Evolutionary conservation across 768 basidiomycete species (phyloP).

Genomic region (Leccinum rimulosum): DNA sequence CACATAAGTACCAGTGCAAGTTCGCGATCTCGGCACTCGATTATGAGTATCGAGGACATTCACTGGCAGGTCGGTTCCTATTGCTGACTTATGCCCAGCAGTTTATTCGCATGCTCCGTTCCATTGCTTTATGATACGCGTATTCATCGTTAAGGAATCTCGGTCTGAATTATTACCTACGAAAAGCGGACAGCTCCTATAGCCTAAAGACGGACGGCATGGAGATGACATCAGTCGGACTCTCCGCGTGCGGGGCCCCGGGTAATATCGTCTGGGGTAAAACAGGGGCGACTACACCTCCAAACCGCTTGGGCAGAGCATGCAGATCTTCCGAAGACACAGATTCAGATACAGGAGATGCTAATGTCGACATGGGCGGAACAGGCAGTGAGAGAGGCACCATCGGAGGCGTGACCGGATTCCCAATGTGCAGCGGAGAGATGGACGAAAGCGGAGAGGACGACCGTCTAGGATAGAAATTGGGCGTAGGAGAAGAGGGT

Average conservation of each 20-base stretch:
- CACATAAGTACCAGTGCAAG: slow-evolving; percentile 81
- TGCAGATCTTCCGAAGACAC: not conserved
- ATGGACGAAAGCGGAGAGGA: slow-evolving; percentile 5
- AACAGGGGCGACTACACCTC: slow-evolving; percentile 8
- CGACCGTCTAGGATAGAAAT: slow-evolving; percentile 1
- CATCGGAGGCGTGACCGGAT: not conserved
- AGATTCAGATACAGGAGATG: not conserved
- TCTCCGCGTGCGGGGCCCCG: slow-evolving; percentile 1
- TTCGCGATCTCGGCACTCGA: slow-evolving; percentile 95
- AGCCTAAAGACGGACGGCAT: too few relatives aligned
- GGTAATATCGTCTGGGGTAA: slow-evolving; percentile 23
- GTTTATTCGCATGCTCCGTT: too few relatives aligned
- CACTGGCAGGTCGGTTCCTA: too few relatives aligned
- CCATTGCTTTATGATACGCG: too few relatives aligned
- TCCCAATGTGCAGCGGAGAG: slow-evolving; percentile 9
- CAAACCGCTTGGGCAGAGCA: not conserved
- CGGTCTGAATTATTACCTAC: too few relatives aligned
- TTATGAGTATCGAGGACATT: slow-evolving; percentile 51
- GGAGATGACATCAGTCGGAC: too few relatives aligned
- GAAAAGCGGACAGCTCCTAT: too few relatives aligned
- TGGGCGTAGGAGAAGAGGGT: slow-evolving; percentile 7
- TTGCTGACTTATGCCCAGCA: too few relatives aligned
- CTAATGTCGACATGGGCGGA: slow-evolving; percentile 23
- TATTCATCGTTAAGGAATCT: too few relatives aligned
- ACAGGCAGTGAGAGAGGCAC: slow-evolving; percentile 12